These are phyloP conservation scores for Thelonectria rubi DNA, from an alignment of 2,329 filamentous ascomycete species.

Conservation along the genomic window DNA sequence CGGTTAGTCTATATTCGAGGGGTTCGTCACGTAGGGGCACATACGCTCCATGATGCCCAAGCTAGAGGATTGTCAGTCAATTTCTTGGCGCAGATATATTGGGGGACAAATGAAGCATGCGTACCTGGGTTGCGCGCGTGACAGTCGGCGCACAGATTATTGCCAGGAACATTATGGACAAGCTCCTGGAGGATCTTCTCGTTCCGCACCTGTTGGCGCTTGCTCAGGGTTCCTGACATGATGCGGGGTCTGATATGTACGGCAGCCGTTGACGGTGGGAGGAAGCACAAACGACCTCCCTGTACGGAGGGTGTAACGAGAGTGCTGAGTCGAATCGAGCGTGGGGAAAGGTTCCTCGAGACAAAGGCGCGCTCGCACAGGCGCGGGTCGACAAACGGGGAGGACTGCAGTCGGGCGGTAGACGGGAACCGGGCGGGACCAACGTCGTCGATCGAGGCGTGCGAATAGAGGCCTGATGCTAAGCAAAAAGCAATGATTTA, in stretches of 20 bases:
- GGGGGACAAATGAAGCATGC: conserved; percentile 42
- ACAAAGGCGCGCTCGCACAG: conserved; percentile 23
- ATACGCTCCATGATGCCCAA: conserved; percentile 97
- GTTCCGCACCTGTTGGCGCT: conserved; percentile 97
- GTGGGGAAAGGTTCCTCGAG: conserved; percentile 20
- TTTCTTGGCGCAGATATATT: conserved; percentile 7
- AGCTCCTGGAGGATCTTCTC: conserved; percentile 92
- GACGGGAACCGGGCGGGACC: conserved; percentile 22
- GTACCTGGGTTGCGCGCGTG: conserved; percentile 88
- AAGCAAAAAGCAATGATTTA: conserved; percentile 35
- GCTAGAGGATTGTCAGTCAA: conserved; percentile 59
- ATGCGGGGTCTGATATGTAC: conserved; percentile 22
- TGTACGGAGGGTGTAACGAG: conserved; percentile 30
- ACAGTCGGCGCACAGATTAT: conserved; percentile 95
- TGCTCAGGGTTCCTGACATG: conserved; percentile 83
- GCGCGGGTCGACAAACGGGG: conserved; percentile 22
- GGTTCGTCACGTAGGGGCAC: conserved; percentile 46
- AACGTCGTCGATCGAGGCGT: conserved; percentile 24
- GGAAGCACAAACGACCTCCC: conserved; percentile 17
- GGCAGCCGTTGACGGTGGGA: conserved; percentile 10
- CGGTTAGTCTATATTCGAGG: conserved; percentile 33
- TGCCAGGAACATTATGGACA: conserved; percentile 82
- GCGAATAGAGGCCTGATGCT: conserved; percentile 15
- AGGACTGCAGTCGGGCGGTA: conserved; percentile 23
- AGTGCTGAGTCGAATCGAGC: conserved; percentile 29